Conservation (phyloP, 2,329 filamentous ascomycete genomes). For the Parasarocladium wereldwijsianum region DNA sequence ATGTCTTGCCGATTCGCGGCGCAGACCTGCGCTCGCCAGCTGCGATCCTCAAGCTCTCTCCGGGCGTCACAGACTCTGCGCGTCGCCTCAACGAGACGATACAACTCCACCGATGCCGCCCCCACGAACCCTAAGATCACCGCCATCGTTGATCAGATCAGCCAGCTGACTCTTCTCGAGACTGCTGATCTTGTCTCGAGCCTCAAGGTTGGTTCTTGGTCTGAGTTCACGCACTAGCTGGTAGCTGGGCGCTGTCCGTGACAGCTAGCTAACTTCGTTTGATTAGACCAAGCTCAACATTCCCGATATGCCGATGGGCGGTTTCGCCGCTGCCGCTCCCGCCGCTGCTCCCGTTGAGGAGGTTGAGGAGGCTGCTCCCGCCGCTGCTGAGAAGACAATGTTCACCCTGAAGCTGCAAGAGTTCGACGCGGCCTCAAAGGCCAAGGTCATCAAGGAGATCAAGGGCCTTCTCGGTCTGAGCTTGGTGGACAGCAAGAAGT, state of each 20-base stretch:
- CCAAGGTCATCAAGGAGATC: slow-evolving; percentile 99
- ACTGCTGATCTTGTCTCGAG: slow-evolving; percentile 89
- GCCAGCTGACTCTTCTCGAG: slow-evolving; percentile 92
- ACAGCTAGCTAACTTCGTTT: neutral
- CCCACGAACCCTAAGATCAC: slow-evolving; percentile 77
- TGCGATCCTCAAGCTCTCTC: slow-evolving; percentile 33
- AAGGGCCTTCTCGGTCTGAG: slow-evolving; percentile 90
- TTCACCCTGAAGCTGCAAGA: slow-evolving; percentile 92
- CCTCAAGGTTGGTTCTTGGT: slow-evolving; percentile 62
- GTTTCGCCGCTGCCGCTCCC: slow-evolving; percentile 60
- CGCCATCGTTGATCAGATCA: slow-evolving; percentile 95
- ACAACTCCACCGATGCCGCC: slow-evolving; percentile 69
- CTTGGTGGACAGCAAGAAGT: slow-evolving; percentile 99
- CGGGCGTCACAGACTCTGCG: slow-evolving; percentile 32
- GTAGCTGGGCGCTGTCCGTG: too few species aligned
- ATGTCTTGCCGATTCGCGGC: slow-evolving; percentile 48
- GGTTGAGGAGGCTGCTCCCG: slow-evolving; percentile 76
- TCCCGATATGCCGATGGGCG: slow-evolving; percentile 89
- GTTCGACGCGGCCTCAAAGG: slow-evolving; percentile 79
- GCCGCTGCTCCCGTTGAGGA: slow-evolving; percentile 55
- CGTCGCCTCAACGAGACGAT: slow-evolving; percentile 49
- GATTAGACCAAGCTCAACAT: slow-evolving; percentile 83
- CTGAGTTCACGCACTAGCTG: neutral
- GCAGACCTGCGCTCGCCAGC: slow-evolving; percentile 48
- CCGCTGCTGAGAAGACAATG: slow-evolving; percentile 87